These are phyloP conservation scores for Nicotiana tomentosiformis DNA, from an alignment of 257 asterid genomes.

Conservation along the genomic window DNA sequence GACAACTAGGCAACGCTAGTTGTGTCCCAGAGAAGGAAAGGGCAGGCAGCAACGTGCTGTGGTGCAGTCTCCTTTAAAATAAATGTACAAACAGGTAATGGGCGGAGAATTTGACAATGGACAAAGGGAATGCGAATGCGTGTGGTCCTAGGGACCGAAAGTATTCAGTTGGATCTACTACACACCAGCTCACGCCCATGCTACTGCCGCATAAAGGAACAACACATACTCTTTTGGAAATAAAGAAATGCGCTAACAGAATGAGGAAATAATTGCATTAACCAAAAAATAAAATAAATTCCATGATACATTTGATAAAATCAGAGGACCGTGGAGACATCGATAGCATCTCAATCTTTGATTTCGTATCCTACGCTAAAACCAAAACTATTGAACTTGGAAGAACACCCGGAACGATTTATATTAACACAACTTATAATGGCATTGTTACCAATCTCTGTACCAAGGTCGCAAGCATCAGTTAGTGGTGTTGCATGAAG, in stretches of 20 bases:
- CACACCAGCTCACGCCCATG: constrained; percentile 2
- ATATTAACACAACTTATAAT: background rate
- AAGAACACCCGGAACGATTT: constrained; percentile 8
- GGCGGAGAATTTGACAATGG: background rate
- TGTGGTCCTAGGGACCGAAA: background rate
- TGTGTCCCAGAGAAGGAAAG: background rate
- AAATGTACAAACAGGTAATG: background rate
- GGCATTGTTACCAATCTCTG: background rate
- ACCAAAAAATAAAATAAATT: constrained; percentile 20
- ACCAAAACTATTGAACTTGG: constrained; percentile 13
- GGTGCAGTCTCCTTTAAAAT: background rate
- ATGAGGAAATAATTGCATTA: constrained; percentile 16
- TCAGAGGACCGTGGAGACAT: constrained; percentile 1
- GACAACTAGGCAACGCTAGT: background rate
- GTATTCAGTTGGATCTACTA: background rate
- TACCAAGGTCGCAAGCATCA: background rate
- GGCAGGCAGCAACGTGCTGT: background rate
- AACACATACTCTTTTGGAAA: background rate
- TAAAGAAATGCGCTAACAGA: background rate
- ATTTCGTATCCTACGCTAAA: constrained; percentile 25
- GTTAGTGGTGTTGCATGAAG: background rate
- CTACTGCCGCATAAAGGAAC: background rate
- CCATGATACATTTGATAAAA: constrained; percentile 31
- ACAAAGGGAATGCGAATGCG: constrained; percentile 9
- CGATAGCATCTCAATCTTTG: constrained; percentile 13